Percentiles rank a stretch among this genome's conserved stretches.
Evolutionary conservation across 495 filamentous ascomycete genomes (phyloP).

Genomic region (Staphylotrichum tortipilum): DNA sequence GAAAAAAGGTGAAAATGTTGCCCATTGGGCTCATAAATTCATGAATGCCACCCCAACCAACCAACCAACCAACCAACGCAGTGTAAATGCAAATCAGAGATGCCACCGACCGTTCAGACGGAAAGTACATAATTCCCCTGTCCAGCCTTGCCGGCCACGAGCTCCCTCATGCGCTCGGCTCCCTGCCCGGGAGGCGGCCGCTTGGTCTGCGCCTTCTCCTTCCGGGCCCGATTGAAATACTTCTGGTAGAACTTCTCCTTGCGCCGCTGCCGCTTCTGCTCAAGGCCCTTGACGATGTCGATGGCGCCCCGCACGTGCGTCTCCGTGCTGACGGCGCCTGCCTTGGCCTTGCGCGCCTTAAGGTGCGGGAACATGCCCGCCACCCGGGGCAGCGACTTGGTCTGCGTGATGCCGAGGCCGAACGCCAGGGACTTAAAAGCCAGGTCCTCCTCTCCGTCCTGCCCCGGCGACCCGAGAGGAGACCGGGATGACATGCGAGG

Average conservation of each 20-base stretch:
- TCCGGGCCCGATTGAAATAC: constrained; percentile 52
- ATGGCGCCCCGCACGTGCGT: constrained; percentile 73
- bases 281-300: constrained; percentile 93
- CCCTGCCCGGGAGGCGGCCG: constrained; percentile 70
- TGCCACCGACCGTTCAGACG: constrained; percentile 41
- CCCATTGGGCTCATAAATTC: constrained; percentile 19
- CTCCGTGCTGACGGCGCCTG: constrained; percentile 20
- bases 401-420: constrained; percentile 54
- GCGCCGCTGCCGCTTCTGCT: constrained; percentile 84
- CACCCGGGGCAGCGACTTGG: constrained; percentile 70
- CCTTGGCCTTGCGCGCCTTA: constrained; percentile 24
- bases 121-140: constrained; percentile 75
- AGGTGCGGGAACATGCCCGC: constrained; percentile 58
- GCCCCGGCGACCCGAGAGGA: constrained; percentile 35
- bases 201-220: constrained; percentile 38
- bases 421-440: constrained; percentile 53
- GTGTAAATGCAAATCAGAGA: constrained; percentile 24
- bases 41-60: constrained; percentile 20
- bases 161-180: constrained; percentile 85
- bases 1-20: background rate
- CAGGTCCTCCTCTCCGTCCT: constrained; percentile 26
- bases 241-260: constrained; percentile 79
- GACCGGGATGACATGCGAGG: constrained; percentile 29
- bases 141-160: constrained; percentile 74
- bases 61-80: background rate